phyloP scores from a whole-genome alignment of 139 green algal species.

The Pleodorina starrii region DNA sequence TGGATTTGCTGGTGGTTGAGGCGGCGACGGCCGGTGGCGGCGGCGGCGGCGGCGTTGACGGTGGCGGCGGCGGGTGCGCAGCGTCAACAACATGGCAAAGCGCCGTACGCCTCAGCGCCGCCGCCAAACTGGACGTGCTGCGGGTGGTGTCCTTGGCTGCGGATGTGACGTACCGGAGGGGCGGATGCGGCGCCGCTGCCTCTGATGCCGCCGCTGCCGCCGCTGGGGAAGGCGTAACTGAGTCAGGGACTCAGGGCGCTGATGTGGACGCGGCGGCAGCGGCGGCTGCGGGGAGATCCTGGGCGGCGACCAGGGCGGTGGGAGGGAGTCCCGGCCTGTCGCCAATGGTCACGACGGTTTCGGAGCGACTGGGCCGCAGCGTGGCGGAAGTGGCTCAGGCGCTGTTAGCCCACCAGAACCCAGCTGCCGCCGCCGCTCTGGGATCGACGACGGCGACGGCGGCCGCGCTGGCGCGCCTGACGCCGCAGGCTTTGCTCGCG shows the following conservation, averaged over 20 bases:
- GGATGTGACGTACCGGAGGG: not conserved
- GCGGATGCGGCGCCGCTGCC: not conserved
- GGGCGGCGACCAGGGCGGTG: not conserved
- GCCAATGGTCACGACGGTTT: not conserved
- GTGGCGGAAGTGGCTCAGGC: not conserved
- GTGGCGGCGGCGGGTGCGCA: not conserved
- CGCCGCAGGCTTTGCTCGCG: slow-evolving; percentile 3
- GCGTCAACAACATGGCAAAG: not conserved
- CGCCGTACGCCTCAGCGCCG: not conserved
- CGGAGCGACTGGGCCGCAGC: not conserved
- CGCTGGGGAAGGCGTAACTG: not conserved
- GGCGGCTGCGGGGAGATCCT: not conserved
- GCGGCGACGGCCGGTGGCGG: too few species aligned
- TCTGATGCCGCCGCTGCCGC: too few species aligned
- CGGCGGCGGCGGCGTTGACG: not conserved
- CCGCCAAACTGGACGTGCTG: not conserved
- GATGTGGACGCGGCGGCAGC: not conserved
- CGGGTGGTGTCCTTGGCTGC: slow-evolving; percentile 22
- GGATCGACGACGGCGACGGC: not conserved
- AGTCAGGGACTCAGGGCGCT: not conserved
- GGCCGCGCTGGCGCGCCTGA: not conserved
- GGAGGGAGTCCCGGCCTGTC: not conserved
- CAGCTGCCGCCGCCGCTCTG: not conserved
- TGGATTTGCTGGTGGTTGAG: not conserved
- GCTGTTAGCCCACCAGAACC: not conserved